Percentiles rank a stretch among this genome's conserved stretches.
phyloP scores from a whole-genome alignment of 2,329 filamentous ascomycete species.

The Graphilbum ipis-grandicollis region DNA sequence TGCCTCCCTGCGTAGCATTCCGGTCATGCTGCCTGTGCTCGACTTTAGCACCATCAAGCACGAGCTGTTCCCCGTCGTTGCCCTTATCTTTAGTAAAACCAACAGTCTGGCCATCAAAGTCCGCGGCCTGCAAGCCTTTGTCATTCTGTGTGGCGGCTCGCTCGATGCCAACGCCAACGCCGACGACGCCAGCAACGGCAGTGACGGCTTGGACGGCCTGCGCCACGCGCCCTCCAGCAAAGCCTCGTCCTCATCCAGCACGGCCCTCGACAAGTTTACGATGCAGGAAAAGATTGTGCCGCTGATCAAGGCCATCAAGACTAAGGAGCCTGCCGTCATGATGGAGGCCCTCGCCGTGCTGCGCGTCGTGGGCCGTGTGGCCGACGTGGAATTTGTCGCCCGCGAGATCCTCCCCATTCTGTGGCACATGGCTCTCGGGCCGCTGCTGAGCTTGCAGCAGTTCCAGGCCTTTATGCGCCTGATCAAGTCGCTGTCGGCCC shows the following conservation, averaged over 20 bases:
- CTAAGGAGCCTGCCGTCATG: conserved; percentile 95
- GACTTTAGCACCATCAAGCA: conserved; percentile 97
- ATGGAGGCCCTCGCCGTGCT: conserved; percentile 79
- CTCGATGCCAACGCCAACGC: conserved; percentile 23
- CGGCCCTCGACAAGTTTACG: conserved; percentile 88
- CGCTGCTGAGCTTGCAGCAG: conserved; percentile 69
- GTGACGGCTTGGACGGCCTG: conserved; percentile 65
- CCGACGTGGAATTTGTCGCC: conserved; percentile 80
- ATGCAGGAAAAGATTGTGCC: conserved; percentile 96
- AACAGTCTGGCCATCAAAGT: conserved; percentile 92
- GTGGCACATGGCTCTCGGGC: conserved; percentile 84
- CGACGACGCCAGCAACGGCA: conserved; percentile 27
- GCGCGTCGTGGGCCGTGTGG: conserved; percentile 61
- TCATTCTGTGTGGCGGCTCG: conserved; percentile 70
- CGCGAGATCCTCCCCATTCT: conserved; percentile 79
- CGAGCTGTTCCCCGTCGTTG: conserved; percentile 85
- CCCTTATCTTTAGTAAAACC: conserved; percentile 79
- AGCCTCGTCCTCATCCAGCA: conserved; percentile 38
- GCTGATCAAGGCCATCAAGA: conserved; percentile 82
- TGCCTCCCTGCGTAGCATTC: conserved; percentile 61
- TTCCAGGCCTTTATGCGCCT: conserved; percentile 83
- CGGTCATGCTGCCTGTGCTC: conserved; percentile 66
- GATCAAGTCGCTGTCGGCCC: conserved; percentile 62
- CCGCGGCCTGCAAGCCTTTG: conserved; percentile 75
- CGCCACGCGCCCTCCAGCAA: conserved; percentile 34